Conservation (phyloP, 2,329 filamentous ascomycete genomes). For the Verticillium nubilum region DNA sequence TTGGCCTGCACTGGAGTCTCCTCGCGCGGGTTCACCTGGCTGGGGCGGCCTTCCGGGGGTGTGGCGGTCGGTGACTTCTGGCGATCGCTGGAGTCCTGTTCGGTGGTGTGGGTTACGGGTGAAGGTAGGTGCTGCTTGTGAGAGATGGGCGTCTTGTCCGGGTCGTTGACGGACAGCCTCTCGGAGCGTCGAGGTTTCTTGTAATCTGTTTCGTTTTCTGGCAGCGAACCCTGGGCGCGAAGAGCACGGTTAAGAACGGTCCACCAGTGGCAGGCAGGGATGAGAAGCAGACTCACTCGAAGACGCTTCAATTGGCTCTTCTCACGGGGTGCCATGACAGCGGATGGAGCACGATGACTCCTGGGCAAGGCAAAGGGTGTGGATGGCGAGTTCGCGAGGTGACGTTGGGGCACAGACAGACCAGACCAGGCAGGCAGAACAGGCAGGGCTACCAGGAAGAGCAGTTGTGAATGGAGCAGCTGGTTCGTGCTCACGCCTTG, state of each 20-base stretch:
- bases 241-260: constrained; percentile 13
- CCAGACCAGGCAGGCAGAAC: not conserved
- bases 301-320: constrained; percentile 82
- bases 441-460: not conserved
- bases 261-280: constrained; percentile 13
- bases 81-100: constrained; percentile 37
- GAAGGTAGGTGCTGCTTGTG: constrained; percentile 71
- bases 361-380: not conserved
- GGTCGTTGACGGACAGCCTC: constrained; percentile 53
- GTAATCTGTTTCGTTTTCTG: constrained; percentile 57
- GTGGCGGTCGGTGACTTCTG: constrained; percentile 68
- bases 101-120: constrained; percentile 61
- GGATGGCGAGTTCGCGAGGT: not conserved
- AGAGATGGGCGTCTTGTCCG: constrained; percentile 50
- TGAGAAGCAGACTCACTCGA: constrained; percentile 49
- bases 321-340: constrained; percentile 57
- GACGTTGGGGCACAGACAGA: not conserved
- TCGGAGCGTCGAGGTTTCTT: constrained; percentile 84
- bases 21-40: constrained; percentile 47
- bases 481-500: not conserved
- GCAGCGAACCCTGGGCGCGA: constrained; percentile 55
- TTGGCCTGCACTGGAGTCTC: constrained; percentile 33
- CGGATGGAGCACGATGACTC: not conserved
- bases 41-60: constrained; percentile 56
- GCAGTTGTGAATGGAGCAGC: not conserved